Evolutionary conservation across 108 stramenopile genomes (phyloP), one percentile per base, ranked within the genome.

Genomic region (Fistulifera solaris): DNA sequence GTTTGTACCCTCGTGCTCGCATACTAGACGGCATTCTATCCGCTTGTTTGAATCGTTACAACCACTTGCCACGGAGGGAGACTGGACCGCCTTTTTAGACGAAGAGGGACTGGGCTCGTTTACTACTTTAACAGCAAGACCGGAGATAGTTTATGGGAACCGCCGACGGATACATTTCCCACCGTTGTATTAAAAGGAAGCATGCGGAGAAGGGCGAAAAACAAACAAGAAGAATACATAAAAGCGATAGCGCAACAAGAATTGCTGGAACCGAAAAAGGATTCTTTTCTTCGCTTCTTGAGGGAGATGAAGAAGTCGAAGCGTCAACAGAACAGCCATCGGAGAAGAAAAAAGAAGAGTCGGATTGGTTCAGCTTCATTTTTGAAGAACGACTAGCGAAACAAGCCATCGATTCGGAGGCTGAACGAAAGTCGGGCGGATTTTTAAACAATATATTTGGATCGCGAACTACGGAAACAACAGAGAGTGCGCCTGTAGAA

Each of bases 121-220:
- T 89, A 89, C 49, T 89, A 83, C 57, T 89, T 85, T 48, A 81
- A 89, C 56, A 44, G 52, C 12, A 65, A 67, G 7, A 85, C 88
- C 13, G 88, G 88, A 19, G 83, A 85, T 61, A 66, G 63, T 47
- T 42, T 58, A 16, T 89, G 88, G 88, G 81, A 78, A 42, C 80
- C 79, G 18, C 88, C 88, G 40, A 87, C 81, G 0, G 40, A 50
- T 5, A 81, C 85, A 25, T 87, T 87, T 70, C 85, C 85, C 1
- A 45, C 44, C 24, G 70, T 83, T 35, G 52, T 40, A 19, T 35
- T 45, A 11, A 19, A 17, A 45, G 19, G 44, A 21, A 45, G 44
- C 11, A 42, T 48, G 57, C 10, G 50, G 39, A 19, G 40, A 42
- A 27, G 35, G 23, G 60, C 60, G 19, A 60, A 54, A 61, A 40